Base-by-base conservation (phyloP, 1,139 yeast species). In the Pichia norvegensis region DNA sequence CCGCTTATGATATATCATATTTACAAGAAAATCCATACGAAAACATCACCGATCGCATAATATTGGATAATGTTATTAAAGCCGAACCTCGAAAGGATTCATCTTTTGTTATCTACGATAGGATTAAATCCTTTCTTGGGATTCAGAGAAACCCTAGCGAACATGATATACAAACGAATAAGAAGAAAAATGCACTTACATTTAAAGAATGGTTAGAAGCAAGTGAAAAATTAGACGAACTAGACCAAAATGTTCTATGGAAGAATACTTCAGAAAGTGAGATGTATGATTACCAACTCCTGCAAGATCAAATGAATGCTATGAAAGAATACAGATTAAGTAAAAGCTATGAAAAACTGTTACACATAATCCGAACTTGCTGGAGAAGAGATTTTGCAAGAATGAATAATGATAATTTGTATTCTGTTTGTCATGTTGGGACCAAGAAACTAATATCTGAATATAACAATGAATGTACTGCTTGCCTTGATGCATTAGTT, bases 381-480 rank as follows among this genome's bases (percentile, higher is more conserved):
- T 83, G 96, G 85, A 76, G 79, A 11, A 70, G 98, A 52, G 86
- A 88, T 59, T 65, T 87, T 49, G 97, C 95, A 0, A 85, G 87
- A 55, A 86, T 88, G 73, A 95, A 95, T 0, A 85, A 88, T 62
- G 76, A 81, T 21, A 76, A 81, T 56, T 69, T 92, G 19, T 92
- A 86, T 62, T 68, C 83, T 39, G 85, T 84, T 57, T 78, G 92
- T 1, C 81, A 79, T 58, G 83, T 85, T 11, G 98, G 98, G 2
- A 92, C 98, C 0, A 92, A 92, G 60, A 62, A 64, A 36, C 68
- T 88, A 37, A 85, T 92, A 40, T 96, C 88, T 56, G 88, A 85
- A 38, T 92, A 87, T 59, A 74, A 86, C 41, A 65, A 69, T 13
- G 97, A 92, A 62, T 90, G 97, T 59, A 78, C 81, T 49, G 55